A percentile compares a stretch with the other conserved stretches of the same genome.
These are phyloP conservation scores for Lentinula raphanica DNA, from an alignment of 768 basidiomycete species.

Conservation along the genomic window DNA sequence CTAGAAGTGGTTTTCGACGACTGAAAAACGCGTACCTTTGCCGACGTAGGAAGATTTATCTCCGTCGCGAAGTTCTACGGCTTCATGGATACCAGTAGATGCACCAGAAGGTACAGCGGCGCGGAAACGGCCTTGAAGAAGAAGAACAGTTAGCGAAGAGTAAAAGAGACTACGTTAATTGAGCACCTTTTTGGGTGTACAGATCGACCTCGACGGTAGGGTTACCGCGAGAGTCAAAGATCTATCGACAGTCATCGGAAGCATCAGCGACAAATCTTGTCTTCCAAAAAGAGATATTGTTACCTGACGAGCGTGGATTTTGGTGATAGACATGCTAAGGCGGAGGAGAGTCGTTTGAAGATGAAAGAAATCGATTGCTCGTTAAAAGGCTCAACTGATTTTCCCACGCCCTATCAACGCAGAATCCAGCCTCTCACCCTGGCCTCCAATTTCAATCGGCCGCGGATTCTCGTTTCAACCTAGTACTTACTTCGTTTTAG, in stretches of 20 bases:
- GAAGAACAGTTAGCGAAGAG: too few species aligned
- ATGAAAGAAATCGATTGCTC: conserved; percentile 12
- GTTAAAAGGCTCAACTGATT: background rate
- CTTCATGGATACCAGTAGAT: conserved; percentile 97
- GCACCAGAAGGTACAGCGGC: conserved; percentile 97
- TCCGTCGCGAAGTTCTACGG: conserved; percentile 96
- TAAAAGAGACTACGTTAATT: too few species aligned
- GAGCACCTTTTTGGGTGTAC: conserved; percentile 75
- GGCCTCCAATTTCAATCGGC: background rate
- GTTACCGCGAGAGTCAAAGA: conserved; percentile 99
- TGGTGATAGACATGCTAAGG: conserved; percentile 75
- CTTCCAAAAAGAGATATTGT: conserved; percentile 8
- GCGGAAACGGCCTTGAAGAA: conserved; percentile 93
- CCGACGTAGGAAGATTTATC: conserved; percentile 92
- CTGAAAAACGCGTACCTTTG: conserved; percentile 60
- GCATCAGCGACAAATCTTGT: conserved; percentile 1
- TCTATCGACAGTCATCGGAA: conserved; percentile 40
- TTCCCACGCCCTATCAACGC: conserved; percentile 3
- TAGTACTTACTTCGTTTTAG: background rate
- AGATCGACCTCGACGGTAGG: conserved; percentile 95
- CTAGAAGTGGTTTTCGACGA: background rate
- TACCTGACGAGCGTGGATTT: conserved; percentile 92
- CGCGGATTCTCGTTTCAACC: background rate
- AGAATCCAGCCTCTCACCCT: background rate
- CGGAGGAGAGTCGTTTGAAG: conserved; percentile 18